Base-by-base conservation (phyloP, 2,329 filamentous ascomycete species). In the Fusarium chlamydosporum region DNA sequence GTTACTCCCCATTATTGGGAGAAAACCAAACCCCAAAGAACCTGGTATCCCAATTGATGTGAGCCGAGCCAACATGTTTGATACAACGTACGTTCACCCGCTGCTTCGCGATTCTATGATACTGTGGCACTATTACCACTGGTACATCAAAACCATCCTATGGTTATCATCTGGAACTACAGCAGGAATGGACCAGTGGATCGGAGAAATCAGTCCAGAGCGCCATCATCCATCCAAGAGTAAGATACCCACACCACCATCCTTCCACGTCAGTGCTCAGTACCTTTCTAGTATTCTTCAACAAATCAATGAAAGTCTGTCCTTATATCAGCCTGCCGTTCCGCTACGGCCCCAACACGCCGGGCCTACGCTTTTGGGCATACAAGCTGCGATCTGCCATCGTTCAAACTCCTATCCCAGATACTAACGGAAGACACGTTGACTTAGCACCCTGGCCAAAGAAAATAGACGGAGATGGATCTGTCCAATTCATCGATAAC, bases 211-310 rank as follows among this genome's bases (percentile, higher is more conserved):
- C 1, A 54, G 47, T 12, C 12, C 7, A 4, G 26, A 13, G 13
- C 38, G 47, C 2, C 55, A 43, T 12, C 47, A 53, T 18, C 38
- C 46, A 4, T 57, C 55, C 1, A 57, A 53, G 6, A 57, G 46
- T 43, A 29, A 8, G n/a, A n/a, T n/a, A n/a, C n/a, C n/a, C n/a
- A n/a, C n/a, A n/a, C n/a, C n/a, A n/a, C n/a, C n/a, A n/a, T n/a
- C n/a, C n/a, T n/a, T n/a, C n/a, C n/a, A n/a, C n/a, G n/a, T n/a
- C n/a, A n/a, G n/a, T n/a, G n/a, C n/a, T n/a, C n/a, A n/a, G n/a
- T n/a, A n/a, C n/a, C n/a, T n/a, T n/a, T n/a, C n/a, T n/a, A 57
- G 54, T 52, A 2, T 57, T 57, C 10, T 52, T 57, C n/a, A 57
- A 57, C 6, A 57, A 53, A 11, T 57, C 29, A 2, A 57, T 26